Evolutionary conservation across 2,329 filamentous ascomycete species (phyloP), one percentile per base, ranked within the genome.

Genomic region (Trichoderma sp.): DNA sequence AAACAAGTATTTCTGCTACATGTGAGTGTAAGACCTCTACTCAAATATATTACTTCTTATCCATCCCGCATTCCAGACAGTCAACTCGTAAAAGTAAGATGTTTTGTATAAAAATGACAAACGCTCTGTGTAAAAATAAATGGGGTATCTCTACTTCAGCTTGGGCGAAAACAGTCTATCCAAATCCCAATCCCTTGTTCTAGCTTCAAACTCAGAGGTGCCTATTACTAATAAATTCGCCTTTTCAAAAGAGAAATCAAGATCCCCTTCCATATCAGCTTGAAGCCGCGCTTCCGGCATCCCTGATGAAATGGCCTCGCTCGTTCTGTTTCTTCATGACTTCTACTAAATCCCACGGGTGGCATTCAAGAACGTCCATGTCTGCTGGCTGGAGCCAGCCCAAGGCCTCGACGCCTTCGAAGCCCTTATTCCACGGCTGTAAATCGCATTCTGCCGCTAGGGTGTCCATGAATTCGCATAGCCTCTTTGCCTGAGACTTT

Each of bases 311-410:
- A 16, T 56, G 54, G 18, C 26, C 16, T 18, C 28, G 26, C 18
- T 39, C 54, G 13, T 52, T 43, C 39, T 4, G n/a, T 13, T 34
- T 56, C 34, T 28, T 28, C 18, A 59, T 49, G 43, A 26, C 32
- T 2, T 60, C 46, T 1, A 24, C 46, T 14, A 61, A 18, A 52
- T 68, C 66, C 55, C 43, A 52, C n/a, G 58, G 46, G 24, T 55
- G n/a, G 7, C 26, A 21, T 34, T 55, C 49, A 7, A 24, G 13
- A 4, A 68, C 24, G 21, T 55, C 21, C 58, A 52, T 32, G 6
- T 59, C 28, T 26, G 66, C 66, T 3, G 56, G 66, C 43, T 59
- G 39, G 13, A 69, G 21, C 61, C 54, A 69, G 55, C 68, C 68
- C 21, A 69, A n/a, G 4, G 46, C 54, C 26, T 66, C 61, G 16